Conservation (phyloP, 805 yeast genomes). For the Huiozyma sinensis region DNA sequence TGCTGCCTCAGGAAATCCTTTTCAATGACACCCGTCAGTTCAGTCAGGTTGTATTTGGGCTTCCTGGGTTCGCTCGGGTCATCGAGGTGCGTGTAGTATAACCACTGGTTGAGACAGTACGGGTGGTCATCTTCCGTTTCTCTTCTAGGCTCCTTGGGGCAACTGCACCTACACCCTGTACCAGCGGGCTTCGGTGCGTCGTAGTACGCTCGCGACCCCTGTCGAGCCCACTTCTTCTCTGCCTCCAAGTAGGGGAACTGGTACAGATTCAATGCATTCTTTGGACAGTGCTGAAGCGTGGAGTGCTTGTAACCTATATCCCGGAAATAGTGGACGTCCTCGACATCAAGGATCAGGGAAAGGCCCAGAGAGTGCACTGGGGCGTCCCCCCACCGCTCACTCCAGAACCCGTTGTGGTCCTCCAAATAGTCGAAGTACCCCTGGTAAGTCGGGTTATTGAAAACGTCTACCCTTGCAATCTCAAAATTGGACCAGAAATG, state of each 20-base stretch:
- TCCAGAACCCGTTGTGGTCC: constrained; percentile 67
- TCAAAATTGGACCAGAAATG: constrained; percentile 94
- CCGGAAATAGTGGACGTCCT: constrained; percentile 79
- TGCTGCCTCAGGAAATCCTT: constrained; percentile 2
- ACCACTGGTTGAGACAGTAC: constrained; percentile 45
- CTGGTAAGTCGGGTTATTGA: constrained; percentile 53
- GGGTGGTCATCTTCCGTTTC: constrained; percentile 50
- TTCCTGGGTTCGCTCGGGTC: constrained; percentile 1
- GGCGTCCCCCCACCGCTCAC: constrained; percentile 97
- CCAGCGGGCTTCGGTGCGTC: constrained; percentile 36
- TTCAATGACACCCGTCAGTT: background rate
- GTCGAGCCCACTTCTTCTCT: constrained; percentile 15
- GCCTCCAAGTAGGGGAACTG: constrained; percentile 29
- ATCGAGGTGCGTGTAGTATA: constrained; percentile 14
- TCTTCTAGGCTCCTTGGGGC: constrained; percentile 40
- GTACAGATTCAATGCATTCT: constrained; percentile 26
- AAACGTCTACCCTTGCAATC: constrained; percentile 73
- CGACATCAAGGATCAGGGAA: constrained; percentile 57
- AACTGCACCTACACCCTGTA: constrained; percentile 79
- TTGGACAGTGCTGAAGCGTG: constrained; percentile 75
- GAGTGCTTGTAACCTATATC: constrained; percentile 88
- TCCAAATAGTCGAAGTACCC: constrained; percentile 64
- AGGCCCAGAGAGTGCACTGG: constrained; percentile 86
- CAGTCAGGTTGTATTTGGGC: constrained; percentile 2
- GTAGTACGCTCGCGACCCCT: constrained; percentile 17